Evolutionary conservation across 805 yeast genomes (phyloP).

Genomic region (Yamadazyma kitorensis): DNA sequence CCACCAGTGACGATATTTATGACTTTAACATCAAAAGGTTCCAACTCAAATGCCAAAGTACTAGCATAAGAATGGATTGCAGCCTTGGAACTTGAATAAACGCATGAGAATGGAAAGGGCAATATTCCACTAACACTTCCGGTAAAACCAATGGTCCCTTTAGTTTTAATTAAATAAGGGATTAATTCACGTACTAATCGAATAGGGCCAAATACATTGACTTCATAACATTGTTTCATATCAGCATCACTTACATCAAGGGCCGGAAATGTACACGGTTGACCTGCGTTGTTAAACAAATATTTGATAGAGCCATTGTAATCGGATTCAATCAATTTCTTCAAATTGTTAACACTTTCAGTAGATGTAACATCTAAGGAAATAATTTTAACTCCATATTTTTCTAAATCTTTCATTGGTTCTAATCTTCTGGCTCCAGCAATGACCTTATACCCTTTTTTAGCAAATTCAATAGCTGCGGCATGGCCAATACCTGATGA

Average conservation of each 20-base stretch:
- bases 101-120: constrained; percentile 68
- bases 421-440: constrained; percentile 72
- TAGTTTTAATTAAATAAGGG: constrained; percentile 55
- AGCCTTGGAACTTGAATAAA: constrained; percentile 69
- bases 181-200: constrained; percentile 58
- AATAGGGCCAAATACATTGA: constrained; percentile 70
- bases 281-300: constrained; percentile 76
- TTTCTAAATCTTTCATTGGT: constrained; percentile 52
- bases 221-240: constrained; percentile 51
- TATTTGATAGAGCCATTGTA: constrained; percentile 52
- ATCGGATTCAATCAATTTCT: constrained; percentile 37
- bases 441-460: constrained; percentile 56
- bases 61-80: constrained; percentile 74
- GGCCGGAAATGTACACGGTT: constrained; percentile 69
- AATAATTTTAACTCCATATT: constrained; percentile 46
- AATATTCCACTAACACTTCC: constrained; percentile 67
- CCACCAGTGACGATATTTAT: constrained; percentile 74
- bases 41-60: constrained; percentile 61
- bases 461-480: constrained; percentile 47
- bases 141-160: constrained; percentile 70
- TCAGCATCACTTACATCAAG: constrained; percentile 59
- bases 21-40: constrained; percentile 70
- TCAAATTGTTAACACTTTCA: constrained; percentile 46
- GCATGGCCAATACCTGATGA: constrained; percentile 56
- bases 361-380: constrained; percentile 56